Base-by-base conservation (phyloP, 1,284 basidiomycete species). In the Marasmius sp. region DNA sequence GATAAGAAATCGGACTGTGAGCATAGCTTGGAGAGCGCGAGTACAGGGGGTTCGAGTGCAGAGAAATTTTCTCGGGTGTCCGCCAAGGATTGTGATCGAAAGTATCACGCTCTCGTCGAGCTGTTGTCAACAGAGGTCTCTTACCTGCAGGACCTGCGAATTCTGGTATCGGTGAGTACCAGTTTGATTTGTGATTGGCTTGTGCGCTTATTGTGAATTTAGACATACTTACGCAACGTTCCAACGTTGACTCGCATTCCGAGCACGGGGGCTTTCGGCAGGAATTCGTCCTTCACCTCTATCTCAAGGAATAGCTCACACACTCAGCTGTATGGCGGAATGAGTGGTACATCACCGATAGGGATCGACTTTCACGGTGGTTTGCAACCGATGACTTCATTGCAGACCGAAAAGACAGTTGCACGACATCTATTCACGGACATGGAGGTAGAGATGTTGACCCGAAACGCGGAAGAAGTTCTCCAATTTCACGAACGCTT, bases 51-150 rank as follows among this genome's bases (percentile, higher is more conserved):
- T 8, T 45, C 45, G 12, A 71, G 66, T 43, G 62, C 61, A n/a
- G 69, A 70, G 36, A 68, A 61, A 45, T 59, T 63, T 58, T 61
- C 60, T 37, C 47, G 49, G 41, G 74, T 75, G 61, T 75, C 72
- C 63, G 63, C 62, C 43, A 82, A 79, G 67, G 83, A 87, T 61
- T 69, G 78, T 45, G 62, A 77, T n/a, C 73, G 85, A 61, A 81
- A 81, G 60, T 87, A 83, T 64, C 86, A 93, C 66, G 89, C 89
- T 1, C 79, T 94, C 61, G 79, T 84, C 68, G 95, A 97, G 75
- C 79, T 97, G 38, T 81, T 96, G 38, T 82, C 86, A 63, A 95
- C 94, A 0, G 95, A 97, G 76, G 79, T 87, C 18, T 85, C 86
- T 6, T 97, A 97, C 71, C 81, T 94, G 12, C 75, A 82, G 57